Evolutionary conservation across 78 protist species (phyloP), one percentile per base, ranked within the genome.

Genomic region (Thecamonas trahens): DNA sequence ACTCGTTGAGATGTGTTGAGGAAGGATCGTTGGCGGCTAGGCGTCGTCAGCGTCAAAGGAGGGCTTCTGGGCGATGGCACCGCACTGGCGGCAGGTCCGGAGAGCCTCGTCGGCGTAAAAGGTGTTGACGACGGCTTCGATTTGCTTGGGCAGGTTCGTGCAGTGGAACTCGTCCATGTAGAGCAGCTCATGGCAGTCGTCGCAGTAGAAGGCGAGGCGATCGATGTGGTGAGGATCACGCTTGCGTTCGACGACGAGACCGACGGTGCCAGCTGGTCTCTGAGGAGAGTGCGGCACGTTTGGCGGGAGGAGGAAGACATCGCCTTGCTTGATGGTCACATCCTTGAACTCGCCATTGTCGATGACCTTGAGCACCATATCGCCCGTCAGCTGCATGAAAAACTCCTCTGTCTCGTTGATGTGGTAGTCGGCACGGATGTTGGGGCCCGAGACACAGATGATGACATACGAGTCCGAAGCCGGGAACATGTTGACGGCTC

Each of bases 371-470:
- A 70, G 47, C 26, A 5, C 6, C 80, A 84, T 84, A 50, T 84
- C 72, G 11, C 90, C 90, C 24, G 67, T 29, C 26, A 79, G n/a
- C 61, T 73, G 80, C 28, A 15, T 55, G 67, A 84, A 84, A 20
- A 28, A 57, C 29, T 50, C 90, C 32, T 60, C 78, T 14, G 82
- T 78, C 24, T 38, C 68, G 22, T 85, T 35, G 24, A 79, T 15
- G 77, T 85, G 90, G 63, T 47, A 85, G 62, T 85, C 90, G 3
- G 52, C 49, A 35, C 90, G 72, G 15, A 3, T 28, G 39, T 85
- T 85, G 7, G 90, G 90, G 0, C 90, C 90, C 0, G 72, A 74
- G 20, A 83, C 84, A n/a, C n/a, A n/a, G n/a, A n/a, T n/a, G n/a
- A n/a, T n/a, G n/a, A n/a, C n/a, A n/a, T n/a, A n/a, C n/a, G n/a